Percentiles rank a stretch among this genome's conserved stretches.
Conservation (phyloP, 2,329 filamentous ascomycete species). For the Penicillium psychrosexuale region DNA sequence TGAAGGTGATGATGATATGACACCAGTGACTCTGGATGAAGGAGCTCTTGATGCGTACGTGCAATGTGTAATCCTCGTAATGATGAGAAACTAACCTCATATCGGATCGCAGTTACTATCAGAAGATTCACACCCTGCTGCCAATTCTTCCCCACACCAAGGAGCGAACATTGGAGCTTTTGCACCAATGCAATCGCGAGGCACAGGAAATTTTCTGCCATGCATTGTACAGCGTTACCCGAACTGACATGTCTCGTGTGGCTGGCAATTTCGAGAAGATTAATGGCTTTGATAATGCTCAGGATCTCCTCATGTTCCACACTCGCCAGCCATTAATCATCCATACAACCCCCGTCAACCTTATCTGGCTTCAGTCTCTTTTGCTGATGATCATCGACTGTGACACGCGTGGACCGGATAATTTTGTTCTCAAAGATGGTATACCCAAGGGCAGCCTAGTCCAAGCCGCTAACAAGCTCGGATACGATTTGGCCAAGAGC, state of each 20-base stretch:
- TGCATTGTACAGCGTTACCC: conserved; percentile 40
- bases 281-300: conserved; percentile 39
- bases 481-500: conserved; percentile 39
- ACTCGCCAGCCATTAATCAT: conserved; percentile 38
- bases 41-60: conserved; percentile 41
- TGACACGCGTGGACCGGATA: conserved; percentile 42
- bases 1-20: conserved; percentile 35
- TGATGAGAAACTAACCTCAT: conserved; percentile 7
- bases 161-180: conserved; percentile 36
- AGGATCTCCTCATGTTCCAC: conserved; percentile 40
- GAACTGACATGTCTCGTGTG: conserved; percentile 36
- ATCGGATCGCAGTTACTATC: conserved; percentile 36
- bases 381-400: conserved; percentile 44
- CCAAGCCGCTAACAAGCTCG: conserved; percentile 39
- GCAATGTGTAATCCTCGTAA: neutral
- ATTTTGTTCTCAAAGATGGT: conserved; percentile 42
- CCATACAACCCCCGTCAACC: conserved; percentile 36
- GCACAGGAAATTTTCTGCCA: conserved; percentile 43
- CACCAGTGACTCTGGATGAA: conserved; percentile 38
- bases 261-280: conserved; percentile 35
- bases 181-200: conserved; percentile 41
- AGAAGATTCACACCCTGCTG: conserved; percentile 40
- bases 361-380: conserved; percentile 43
- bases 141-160: conserved; percentile 43
- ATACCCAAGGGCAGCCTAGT: conserved; percentile 40